phyloP scores from a whole-genome alignment of 495 filamentous ascomycete genomes.

The Podospora appendiculata region DNA sequence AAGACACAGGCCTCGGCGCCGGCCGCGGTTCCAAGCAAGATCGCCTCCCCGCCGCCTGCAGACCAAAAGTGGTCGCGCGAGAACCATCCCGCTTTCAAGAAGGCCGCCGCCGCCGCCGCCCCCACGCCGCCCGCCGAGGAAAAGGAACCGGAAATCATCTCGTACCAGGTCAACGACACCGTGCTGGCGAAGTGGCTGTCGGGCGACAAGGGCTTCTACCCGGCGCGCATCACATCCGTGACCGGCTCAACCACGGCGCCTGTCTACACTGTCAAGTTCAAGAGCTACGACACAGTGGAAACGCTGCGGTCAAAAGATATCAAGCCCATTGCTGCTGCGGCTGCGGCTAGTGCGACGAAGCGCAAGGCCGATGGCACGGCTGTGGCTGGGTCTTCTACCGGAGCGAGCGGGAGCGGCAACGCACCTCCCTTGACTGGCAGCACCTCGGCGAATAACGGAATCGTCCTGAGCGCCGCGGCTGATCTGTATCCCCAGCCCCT shows the following conservation, averaged over 20 bases:
- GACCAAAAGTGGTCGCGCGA: slow-evolving; percentile 67
- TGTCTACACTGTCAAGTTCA: slow-evolving; percentile 90
- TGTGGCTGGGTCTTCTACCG: slow-evolving; percentile 31
- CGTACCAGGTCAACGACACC: slow-evolving; percentile 81
- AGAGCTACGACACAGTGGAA: slow-evolving; percentile 79
- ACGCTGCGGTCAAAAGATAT: slow-evolving; percentile 80
- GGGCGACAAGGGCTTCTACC: slow-evolving; percentile 86
- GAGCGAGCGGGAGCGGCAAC: slow-evolving; percentile 4
- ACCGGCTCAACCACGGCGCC: slow-evolving; percentile 83
- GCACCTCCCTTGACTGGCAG: not conserved
- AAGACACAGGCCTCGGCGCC: slow-evolving; percentile 29
- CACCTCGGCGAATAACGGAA: slow-evolving; percentile 38
- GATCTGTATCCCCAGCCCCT: slow-evolving; percentile 74
- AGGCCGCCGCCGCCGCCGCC: slow-evolving; percentile 26
- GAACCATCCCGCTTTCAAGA: slow-evolving; percentile 62
- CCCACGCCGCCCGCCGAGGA: slow-evolving; percentile 34
- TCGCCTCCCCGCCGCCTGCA: slow-evolving; percentile 27
- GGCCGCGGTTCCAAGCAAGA: slow-evolving; percentile 30
- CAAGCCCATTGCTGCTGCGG: slow-evolving; percentile 58
- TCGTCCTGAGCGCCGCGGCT: slow-evolving; percentile 76
- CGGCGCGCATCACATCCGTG: slow-evolving; percentile 85
- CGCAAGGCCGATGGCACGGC: slow-evolving; percentile 82
- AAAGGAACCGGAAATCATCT: slow-evolving; percentile 35
- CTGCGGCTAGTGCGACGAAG: slow-evolving; percentile 45
- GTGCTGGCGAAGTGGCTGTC: slow-evolving; percentile 86